Base-by-base conservation (phyloP, 2,329 filamentous ascomycete genomes). In the Dactylellina sp. region DNA sequence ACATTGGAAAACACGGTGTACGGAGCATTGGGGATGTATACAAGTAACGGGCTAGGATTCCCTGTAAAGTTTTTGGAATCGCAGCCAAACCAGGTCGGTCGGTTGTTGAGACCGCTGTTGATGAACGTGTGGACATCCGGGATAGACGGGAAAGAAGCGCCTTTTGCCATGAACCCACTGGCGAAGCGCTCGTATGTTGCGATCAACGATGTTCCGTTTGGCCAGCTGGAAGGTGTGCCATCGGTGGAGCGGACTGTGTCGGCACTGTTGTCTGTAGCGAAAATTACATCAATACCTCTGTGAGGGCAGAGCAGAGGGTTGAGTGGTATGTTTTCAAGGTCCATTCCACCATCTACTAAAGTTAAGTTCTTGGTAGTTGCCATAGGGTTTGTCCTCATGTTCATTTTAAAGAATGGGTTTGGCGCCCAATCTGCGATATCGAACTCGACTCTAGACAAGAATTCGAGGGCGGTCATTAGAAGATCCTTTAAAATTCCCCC, bases 21-120 rank as follows among this genome's bases (percentile, higher is more conserved):
- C 0, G 93, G 93, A 16, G 89, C 85, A 80, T 95, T 96, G 71
- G 95, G 92, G 49, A 98, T 81, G 83, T 99, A 99, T 76, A 97
- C 91, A 75, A 97, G 83, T 1, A 97, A 81, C 0, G 93, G 92
- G 14, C 53, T 62, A 11, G 55, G 37, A 0, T 82, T 79, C 5
- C 82, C 81, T 0, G 87, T 88, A 50, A 86, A 84, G 81, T 92
- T 92, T 60, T 83, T 83, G 40, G 84, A 84, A 79, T 92, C 83
- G 81, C 91, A 95, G 47, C 91, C 91, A 79, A 95, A 95, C 84
- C 94, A 93, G 0, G 89, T 89, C 0, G 91, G 91, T 2, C 85
- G 85, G 72, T 84, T 86, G 84, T 93, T 94, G 5, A 94, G 83
- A 1, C 89, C 89, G 0, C 91, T 84, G 80, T 93, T 93, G 76